Percentiles rank a stretch among this genome's conserved stretches.
Evolutionary conservation across 768 basidiomycete genomes (phyloP).

Genomic region (Tulasnella sp.): DNA sequence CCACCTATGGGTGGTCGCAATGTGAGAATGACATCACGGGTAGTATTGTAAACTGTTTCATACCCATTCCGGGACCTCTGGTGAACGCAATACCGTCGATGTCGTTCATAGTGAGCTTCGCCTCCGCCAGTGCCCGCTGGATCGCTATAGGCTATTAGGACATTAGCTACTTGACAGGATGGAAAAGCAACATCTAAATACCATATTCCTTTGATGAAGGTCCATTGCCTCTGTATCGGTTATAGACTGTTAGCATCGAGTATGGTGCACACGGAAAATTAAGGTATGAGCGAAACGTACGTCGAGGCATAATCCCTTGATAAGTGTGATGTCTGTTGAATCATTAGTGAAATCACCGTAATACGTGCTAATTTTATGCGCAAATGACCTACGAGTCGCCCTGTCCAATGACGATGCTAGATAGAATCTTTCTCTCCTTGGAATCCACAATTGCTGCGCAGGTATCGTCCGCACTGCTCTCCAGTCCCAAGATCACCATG

Average conservation of each 20-base stretch:
- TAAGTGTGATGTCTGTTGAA: not conserved
- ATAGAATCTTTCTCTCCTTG: slow-evolving; percentile 48
- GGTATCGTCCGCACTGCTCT: slow-evolving; percentile 89
- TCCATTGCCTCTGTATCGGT: slow-evolving; percentile 57
- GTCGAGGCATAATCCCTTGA: not conserved
- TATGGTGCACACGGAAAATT: no score
- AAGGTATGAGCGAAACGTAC: not conserved
- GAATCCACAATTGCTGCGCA: slow-evolving; percentile 77
- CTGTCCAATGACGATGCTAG: slow-evolving; percentile 52
- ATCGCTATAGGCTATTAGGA: slow-evolving; percentile 56
- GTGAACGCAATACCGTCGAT: slow-evolving; percentile 87
- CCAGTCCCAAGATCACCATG: slow-evolving; percentile 35
- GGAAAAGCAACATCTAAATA: slow-evolving; percentile 20
- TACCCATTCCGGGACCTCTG: slow-evolving; percentile 57
- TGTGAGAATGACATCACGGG: not conserved
- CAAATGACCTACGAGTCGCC: not conserved
- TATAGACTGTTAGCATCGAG: no score
- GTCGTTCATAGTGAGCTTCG: slow-evolving; percentile 42
- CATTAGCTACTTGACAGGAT: not conserved
- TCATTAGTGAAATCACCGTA: not conserved
- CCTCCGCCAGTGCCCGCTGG: slow-evolving; percentile 49
- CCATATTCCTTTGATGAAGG: slow-evolving; percentile 72
- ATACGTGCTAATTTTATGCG: slow-evolving; percentile 2
- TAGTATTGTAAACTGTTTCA: slow-evolving; percentile 6
- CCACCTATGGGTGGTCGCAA: slow-evolving; percentile 43